These are phyloP conservation scores for Didymosphaeria variabile DNA, from an alignment of 2,329 filamentous ascomycete genomes.

Conservation along the genomic window DNA sequence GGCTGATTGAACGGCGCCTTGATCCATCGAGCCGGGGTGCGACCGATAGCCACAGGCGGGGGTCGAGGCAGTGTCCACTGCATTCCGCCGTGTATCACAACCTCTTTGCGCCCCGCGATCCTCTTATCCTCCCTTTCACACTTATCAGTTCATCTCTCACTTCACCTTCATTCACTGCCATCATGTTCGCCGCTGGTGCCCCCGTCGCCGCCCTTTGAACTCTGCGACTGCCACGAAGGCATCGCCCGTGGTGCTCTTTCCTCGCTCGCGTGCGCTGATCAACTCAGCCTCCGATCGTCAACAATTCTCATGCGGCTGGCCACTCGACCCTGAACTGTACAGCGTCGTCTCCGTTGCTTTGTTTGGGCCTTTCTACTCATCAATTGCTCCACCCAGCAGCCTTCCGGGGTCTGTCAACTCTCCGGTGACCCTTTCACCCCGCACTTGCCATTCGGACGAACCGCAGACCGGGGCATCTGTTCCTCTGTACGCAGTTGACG, in stretches of 20 bases:
- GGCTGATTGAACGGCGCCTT: slow-evolving; percentile 42
- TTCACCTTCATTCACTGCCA: slow-evolving; percentile 19
- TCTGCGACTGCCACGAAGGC: slow-evolving; percentile 20
- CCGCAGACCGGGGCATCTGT: slow-evolving; percentile 13
- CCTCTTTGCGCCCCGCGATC: slow-evolving; percentile 25
- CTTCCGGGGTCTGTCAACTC: slow-evolving; percentile 24
- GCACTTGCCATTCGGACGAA: slow-evolving; percentile 17
- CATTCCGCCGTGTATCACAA: slow-evolving; percentile 45
- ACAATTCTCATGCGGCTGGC: slow-evolving; percentile 11
- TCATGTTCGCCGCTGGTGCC: slow-evolving; percentile 29
- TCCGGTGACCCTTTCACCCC: slow-evolving; percentile 25
- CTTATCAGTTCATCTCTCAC: slow-evolving; percentile 23
- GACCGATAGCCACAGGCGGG: slow-evolving; percentile 38
- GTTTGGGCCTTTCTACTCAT: slow-evolving; percentile 20
- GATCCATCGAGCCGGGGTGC: slow-evolving; percentile 28
- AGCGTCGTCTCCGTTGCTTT: slow-evolving; percentile 16
- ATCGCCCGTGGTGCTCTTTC: slow-evolving; percentile 25
- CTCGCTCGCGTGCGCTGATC: slow-evolving; percentile 35
- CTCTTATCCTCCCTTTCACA: slow-evolving; percentile 24
- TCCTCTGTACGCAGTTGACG: slow-evolving; percentile 13
- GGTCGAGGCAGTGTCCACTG: slow-evolving; percentile 37
- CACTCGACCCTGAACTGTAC: slow-evolving; percentile 22
- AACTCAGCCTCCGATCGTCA: slow-evolving; percentile 25
- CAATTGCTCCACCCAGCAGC: slow-evolving; percentile 27
- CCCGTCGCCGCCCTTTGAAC: slow-evolving; percentile 39